Evolutionary conservation across 805 yeast genomes (phyloP), one percentile per base, ranked within the genome.

Genomic region (Hanseniaspora pseudoguilliermondii): DNA sequence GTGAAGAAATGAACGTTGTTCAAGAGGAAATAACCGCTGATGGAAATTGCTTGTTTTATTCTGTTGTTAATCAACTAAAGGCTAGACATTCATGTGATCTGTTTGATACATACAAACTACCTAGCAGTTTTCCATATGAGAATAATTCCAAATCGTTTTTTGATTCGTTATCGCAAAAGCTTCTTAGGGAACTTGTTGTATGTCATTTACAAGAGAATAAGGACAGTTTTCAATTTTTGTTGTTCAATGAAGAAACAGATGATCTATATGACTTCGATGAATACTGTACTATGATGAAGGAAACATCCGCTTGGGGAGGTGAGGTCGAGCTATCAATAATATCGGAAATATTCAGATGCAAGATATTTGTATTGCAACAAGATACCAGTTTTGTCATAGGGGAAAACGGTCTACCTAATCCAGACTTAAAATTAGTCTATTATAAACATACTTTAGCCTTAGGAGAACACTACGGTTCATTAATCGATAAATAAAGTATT

Each of bases 231-330:
- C 70, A 78, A 5, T 96, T 97, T 16, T 91, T 84, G 63, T 69
- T 91, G 60, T 83, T 88, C 63, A 95, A 87, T 65, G 96, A 88
- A 61, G 73, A 71, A 15, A 84, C 90, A 0, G 75, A 82, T 73
- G 71, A 77, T 8, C 61, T 86, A 58, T 75, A 76, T 49, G 84
- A 85, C 60, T 69, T 90, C 32, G 82, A 78, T 40, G 79, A 78
- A 23, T 93, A 93, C 66, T 77, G 86, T 3, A 67, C 72, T 3
- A 83, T 82, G 59, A 74, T 91, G 57, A 84, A 78, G 58, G 73
- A 67, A n/a, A 87, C 96, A 0, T 82, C 95, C 0, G 79, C 86
- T 74, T 91, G 98, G 98, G 98, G 98, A 27, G 93, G 96, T 9
- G 97, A 93, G 63, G 73, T 88, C 73, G 98, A 91, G 71, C 81